Conservation (phyloP, 1,284 basidiomycete genomes). For the Melampsora americana region DNA sequence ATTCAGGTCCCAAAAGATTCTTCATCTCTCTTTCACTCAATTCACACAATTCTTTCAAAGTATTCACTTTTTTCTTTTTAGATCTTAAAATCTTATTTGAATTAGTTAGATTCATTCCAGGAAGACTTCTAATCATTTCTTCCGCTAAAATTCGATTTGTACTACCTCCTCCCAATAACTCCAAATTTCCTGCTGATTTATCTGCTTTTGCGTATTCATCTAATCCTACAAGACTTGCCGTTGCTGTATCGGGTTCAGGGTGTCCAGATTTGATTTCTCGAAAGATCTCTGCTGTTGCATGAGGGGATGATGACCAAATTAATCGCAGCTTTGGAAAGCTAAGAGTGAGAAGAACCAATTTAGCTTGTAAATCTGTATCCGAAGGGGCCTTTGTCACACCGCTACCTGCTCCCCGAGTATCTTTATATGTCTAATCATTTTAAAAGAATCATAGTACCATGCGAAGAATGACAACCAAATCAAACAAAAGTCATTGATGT, state of each 20-base stretch:
- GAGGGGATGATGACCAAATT: slow-evolving; percentile 95
- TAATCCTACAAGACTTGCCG: slow-evolving; percentile 73
- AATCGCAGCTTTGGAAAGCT: slow-evolving; percentile 86
- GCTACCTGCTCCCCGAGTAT: slow-evolving; percentile 28
- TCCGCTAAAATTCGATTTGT: slow-evolving; percentile 26
- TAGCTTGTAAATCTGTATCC: slow-evolving; percentile 60
- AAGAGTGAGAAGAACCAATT: slow-evolving; percentile 81
- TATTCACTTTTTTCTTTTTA: slow-evolving; percentile 13
- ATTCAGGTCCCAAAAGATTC: slow-evolving; percentile 33
- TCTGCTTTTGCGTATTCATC: slow-evolving; percentile 56
- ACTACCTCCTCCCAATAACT: slow-evolving; percentile 22
- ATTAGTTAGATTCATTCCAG: slow-evolving; percentile 32
- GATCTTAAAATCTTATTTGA: slow-evolving; percentile 19
- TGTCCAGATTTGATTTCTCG: slow-evolving; percentile 82
- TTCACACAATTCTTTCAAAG: slow-evolving; percentile 30
- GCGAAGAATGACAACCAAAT: too few species aligned
- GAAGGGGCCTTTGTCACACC: slow-evolving; percentile 55
- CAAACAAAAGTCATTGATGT: neutral
- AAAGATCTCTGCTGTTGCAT: slow-evolving; percentile 86
- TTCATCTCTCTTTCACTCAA: slow-evolving; percentile 32
- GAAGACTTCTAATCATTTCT: slow-evolving; percentile 35
- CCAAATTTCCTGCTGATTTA: slow-evolving; percentile 45
- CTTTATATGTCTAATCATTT: slow-evolving; percentile 33
- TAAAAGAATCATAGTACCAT: too few species aligned
- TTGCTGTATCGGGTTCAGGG: slow-evolving; percentile 73